Evolutionary conservation across 2,329 filamentous ascomycete genomes (phyloP).

Genomic region (Aulographum hederae): DNA sequence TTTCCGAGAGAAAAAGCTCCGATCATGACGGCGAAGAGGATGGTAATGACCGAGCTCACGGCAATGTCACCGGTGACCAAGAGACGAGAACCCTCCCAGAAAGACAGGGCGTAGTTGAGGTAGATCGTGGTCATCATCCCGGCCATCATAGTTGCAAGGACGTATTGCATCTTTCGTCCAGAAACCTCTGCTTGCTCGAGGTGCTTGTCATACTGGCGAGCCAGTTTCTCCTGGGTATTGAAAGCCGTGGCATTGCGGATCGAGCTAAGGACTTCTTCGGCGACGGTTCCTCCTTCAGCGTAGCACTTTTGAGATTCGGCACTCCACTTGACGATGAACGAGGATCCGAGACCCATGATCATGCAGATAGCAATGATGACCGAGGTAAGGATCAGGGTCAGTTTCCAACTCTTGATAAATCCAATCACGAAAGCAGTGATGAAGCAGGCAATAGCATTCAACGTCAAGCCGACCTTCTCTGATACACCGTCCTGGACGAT

Average conservation of each 20-base stretch:
- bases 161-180: constrained; percentile 58
- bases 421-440: constrained; percentile 78
- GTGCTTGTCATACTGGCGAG: constrained; percentile 65
- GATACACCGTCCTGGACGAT: constrained; percentile 86
- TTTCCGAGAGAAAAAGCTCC: constrained; percentile 84
- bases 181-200: constrained; percentile 54
- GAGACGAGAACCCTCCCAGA: constrained; percentile 18
- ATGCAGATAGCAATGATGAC: constrained; percentile 65
- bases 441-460: constrained; percentile 66
- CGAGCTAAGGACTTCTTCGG: constrained; percentile 87
- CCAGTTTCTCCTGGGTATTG: constrained; percentile 82
- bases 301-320: constrained; percentile 64
- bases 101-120: constrained; percentile 49
- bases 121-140: constrained; percentile 72
- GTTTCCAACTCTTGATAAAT: constrained; percentile 82
- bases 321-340: constrained; percentile 63
- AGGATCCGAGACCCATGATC: constrained; percentile 55
- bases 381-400: constrained; percentile 72
- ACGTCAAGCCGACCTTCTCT: constrained; percentile 65
- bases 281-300: constrained; percentile 68
- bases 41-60: constrained; percentile 59
- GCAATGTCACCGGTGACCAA: constrained; percentile 30
- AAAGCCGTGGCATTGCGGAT: constrained; percentile 87
- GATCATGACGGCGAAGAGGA: constrained; percentile 81
- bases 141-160: constrained; percentile 62